Percentiles rank a stretch among this genome's conserved stretches.
phyloP scores from a whole-genome alignment of 2,329 filamentous ascomycete species.

The Gliomastix tumulicola region DNA sequence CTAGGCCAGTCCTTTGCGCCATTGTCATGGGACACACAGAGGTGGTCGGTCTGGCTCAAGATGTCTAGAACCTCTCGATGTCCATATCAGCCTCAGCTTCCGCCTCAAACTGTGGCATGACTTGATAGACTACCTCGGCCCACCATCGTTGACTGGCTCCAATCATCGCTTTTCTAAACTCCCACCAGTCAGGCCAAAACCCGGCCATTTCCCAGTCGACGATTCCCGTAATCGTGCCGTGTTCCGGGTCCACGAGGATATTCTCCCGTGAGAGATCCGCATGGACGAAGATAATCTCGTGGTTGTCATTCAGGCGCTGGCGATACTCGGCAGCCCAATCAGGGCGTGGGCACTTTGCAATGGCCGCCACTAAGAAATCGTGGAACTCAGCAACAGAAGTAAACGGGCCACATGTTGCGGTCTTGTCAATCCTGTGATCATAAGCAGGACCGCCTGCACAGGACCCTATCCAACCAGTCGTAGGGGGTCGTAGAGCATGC shows the following conservation, averaged over 20 bases:
- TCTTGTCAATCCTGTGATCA: conserved; percentile 6
- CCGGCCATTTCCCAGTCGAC: conserved; percentile 46
- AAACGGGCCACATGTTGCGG: conserved; percentile 6
- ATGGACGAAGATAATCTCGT: conserved; percentile 15
- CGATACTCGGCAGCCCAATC: conserved; percentile 7
- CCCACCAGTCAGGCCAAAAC: conserved; percentile 13
- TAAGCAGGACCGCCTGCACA: conserved; percentile 6
- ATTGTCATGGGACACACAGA: no score
- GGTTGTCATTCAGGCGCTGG: conserved; percentile 2
- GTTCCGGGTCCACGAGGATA: conserved; percentile 21
- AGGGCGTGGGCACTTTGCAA: conserved; percentile 6
- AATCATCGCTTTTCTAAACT: conserved; percentile 10
- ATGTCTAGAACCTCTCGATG: conserved; percentile 8
- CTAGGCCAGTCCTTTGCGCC: no score
- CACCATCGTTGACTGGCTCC: conserved; percentile 8
- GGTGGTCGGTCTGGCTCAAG: no score
- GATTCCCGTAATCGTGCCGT: conserved; percentile 38
- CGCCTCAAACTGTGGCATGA: conserved; percentile 5
- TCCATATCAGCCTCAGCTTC: conserved; percentile 9
- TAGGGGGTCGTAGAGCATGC: conserved; percentile 4
- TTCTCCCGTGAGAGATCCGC: conserved; percentile 22
- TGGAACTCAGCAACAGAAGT: conserved; percentile 6
- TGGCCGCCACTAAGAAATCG: conserved; percentile 7
- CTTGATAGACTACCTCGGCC: conserved; percentile 4
- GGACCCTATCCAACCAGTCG: conserved; percentile 4